phyloP scores from a whole-genome alignment of 2,329 filamentous ascomycete genomes.

The Zymoseptoria pseudotritici region DNA sequence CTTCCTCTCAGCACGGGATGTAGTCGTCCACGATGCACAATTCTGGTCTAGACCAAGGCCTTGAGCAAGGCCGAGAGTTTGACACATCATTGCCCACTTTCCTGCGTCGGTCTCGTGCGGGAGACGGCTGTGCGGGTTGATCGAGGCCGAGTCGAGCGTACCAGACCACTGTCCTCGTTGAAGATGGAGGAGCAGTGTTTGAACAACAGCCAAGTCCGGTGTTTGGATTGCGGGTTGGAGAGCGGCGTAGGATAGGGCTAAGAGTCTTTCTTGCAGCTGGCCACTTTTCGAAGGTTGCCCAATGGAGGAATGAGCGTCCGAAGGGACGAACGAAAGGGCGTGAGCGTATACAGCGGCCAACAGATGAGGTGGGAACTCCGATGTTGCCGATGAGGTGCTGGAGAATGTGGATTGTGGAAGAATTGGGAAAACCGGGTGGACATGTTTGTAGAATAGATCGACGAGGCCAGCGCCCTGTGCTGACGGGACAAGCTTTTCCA shows the following conservation, averaged over 20 bases:
- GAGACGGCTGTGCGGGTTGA: conserved; percentile 19
- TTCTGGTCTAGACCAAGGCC: conserved; percentile 55
- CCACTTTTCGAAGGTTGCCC: conserved; percentile 5
- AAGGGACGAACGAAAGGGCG: conserved; percentile 38
- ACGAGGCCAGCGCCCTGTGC: conserved; percentile 33
- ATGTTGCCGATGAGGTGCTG: not conserved
- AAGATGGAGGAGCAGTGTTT: conserved; percentile 27
- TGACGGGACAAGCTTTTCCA: conserved; percentile 27
- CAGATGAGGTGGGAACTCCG: conserved; percentile 24
- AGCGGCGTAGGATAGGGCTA: conserved; percentile 27
- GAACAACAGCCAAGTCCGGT: conserved; percentile 25
- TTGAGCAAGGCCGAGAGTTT: conserved; percentile 48
- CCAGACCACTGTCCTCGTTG: conserved; percentile 24
- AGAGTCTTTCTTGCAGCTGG: conserved; percentile 20
- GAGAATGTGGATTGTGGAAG: conserved; percentile 10
- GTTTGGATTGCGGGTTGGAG: conserved; percentile 26
- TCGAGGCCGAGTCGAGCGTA: not conserved
- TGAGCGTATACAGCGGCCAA: conserved; percentile 39
- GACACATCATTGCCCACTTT: conserved; percentile 29
- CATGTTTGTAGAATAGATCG: conserved; percentile 36
- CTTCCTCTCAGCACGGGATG: conserved; percentile 57
- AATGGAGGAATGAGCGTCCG: conserved; percentile 35
- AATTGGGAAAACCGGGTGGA: conserved; percentile 41
- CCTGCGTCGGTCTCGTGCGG: conserved; percentile 27
- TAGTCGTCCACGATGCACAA: conserved; percentile 52